Percentiles rank a stretch among this genome's conserved stretches.
These are phyloP conservation scores for Leccinum subatratum DNA, from an alignment of 1,284 basidiomycete genomes.

Conservation along the genomic window DNA sequence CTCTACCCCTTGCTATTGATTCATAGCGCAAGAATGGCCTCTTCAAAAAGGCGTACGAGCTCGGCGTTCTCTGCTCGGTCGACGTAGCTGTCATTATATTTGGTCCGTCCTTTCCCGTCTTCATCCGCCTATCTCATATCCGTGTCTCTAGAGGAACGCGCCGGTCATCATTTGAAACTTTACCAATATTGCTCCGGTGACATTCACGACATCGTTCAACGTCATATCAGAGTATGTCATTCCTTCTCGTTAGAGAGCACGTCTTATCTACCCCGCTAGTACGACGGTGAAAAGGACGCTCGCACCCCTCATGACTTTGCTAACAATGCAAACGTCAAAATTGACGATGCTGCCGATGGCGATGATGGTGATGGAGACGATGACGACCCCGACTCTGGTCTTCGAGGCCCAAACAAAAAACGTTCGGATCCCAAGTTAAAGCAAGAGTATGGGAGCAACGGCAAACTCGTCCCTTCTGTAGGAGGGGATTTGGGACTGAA, in stretches of 20 bases:
- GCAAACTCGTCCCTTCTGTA: conserved; percentile 19
- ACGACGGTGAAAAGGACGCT: conserved; percentile 50
- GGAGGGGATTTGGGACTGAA: conserved; percentile 24
- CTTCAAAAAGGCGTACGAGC: conserved; percentile 88
- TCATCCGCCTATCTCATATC: conserved; percentile 3
- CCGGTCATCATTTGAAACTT: conserved; percentile 54
- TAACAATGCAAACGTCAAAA: conserved; percentile 33
- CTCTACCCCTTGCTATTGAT: conserved; percentile 29
- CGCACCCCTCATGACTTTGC: conserved; percentile 46
- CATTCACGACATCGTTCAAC: conserved; percentile 47
- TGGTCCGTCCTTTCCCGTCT: conserved; percentile 34
- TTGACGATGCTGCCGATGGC: conserved; percentile 39
- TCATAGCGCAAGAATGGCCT: conserved; percentile 77
- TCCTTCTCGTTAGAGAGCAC: not conserved
- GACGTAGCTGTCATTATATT: conserved; percentile 62
- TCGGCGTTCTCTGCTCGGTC: conserved; percentile 67
- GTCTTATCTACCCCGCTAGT: conserved; percentile 32
- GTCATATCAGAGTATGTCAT: conserved; percentile 42
- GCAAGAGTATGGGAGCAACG: conserved; percentile 23
- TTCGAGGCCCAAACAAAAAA: conserved; percentile 23
- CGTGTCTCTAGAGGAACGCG: conserved; percentile 42
- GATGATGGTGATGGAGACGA: conserved; percentile 40
- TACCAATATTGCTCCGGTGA: conserved; percentile 61
- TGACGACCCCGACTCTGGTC: conserved; percentile 28
- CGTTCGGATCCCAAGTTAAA: conserved; percentile 29